phyloP scores from a whole-genome alignment of 129 eudicot genomes.

The Heracleum sosnowskyi region DNA sequence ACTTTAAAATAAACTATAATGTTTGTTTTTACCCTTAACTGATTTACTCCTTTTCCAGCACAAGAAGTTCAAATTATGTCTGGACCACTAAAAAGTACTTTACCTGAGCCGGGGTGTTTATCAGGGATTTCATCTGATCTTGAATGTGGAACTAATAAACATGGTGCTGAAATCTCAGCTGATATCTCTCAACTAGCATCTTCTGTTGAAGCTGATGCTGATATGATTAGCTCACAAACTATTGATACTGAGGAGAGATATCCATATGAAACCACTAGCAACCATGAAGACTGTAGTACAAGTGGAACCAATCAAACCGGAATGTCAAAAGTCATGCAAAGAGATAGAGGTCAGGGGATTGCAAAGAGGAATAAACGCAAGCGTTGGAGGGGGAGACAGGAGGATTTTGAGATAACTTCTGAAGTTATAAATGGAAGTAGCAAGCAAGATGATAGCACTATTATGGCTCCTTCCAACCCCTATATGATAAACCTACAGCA shows the following conservation, averaged over 20 bases:
- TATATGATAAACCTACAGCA: conserved; percentile 29
- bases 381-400: conserved; percentile 92
- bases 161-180: conserved; percentile 34
- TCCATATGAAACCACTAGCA: conserved; percentile 33
- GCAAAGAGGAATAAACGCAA: conserved; percentile 76
- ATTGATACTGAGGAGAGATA: conserved; percentile 48
- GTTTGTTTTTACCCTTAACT: background rate
- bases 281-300: conserved; percentile 85
- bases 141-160: conserved; percentile 29
- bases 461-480: conserved; percentile 16
- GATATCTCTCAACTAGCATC: conserved; percentile 31
- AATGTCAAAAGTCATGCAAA: conserved; percentile 40
- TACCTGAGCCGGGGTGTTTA: conserved; percentile 32
- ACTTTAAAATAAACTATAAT: background rate
- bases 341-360: conserved; percentile 43
- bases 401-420: conserved; percentile 23
- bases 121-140: conserved; percentile 44
- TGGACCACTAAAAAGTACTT: conserved; percentile 24
- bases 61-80: conserved; percentile 25
- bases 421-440: conserved; percentile 26
- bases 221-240: conserved; percentile 27
- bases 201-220: conserved; percentile 42
- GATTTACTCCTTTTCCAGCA: conserved; percentile 14
- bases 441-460: conserved; percentile 26
- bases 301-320: conserved; percentile 48